Evolutionary conservation across 106 monocot genomes (phyloP).

Genomic region (Phalaenopsis aphrodite): DNA sequence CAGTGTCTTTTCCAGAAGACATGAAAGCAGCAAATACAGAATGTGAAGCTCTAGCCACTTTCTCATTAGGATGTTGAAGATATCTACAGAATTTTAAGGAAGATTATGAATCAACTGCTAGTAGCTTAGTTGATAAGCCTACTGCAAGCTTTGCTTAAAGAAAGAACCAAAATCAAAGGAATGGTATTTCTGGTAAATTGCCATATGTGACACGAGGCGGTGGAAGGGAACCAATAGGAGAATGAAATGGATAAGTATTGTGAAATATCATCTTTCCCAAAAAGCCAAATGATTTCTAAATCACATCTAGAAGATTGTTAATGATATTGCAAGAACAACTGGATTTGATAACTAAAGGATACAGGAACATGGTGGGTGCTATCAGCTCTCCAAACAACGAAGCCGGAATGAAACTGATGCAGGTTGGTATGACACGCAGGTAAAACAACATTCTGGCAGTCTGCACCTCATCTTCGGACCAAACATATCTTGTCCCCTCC

Average conservation of each 20-base stretch:
- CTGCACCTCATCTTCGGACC: constrained; percentile 87
- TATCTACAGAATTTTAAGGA: constrained; percentile 51
- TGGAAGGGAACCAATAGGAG: background rate
- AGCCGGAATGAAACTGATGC: constrained; percentile 46
- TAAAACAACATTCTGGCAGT: constrained; percentile 83
- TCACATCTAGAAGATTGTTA: background rate
- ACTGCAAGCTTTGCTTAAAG: background rate
- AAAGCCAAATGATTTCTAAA: background rate
- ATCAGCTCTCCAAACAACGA: constrained; percentile 45
- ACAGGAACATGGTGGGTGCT: constrained; percentile 86
- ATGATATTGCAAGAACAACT: background rate
- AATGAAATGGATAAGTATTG: background rate
- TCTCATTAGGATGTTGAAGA: constrained; percentile 76
- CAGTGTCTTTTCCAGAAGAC: constrained; percentile 60
- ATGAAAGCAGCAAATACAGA: constrained; percentile 81
- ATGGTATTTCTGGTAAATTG: background rate
- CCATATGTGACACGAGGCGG: background rate
- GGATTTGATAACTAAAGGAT: constrained; percentile 45
- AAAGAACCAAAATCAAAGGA: background rate
- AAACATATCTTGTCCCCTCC: constrained; percentile 44
- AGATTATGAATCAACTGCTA: background rate
- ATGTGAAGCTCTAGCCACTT: constrained; percentile 87
- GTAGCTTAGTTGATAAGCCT: background rate
- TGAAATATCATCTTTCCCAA: background rate
- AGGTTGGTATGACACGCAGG: constrained; percentile 78